Base-by-base conservation (phyloP, 352 stramenopile genomes). In the Phytophthora foliorum region DNA sequence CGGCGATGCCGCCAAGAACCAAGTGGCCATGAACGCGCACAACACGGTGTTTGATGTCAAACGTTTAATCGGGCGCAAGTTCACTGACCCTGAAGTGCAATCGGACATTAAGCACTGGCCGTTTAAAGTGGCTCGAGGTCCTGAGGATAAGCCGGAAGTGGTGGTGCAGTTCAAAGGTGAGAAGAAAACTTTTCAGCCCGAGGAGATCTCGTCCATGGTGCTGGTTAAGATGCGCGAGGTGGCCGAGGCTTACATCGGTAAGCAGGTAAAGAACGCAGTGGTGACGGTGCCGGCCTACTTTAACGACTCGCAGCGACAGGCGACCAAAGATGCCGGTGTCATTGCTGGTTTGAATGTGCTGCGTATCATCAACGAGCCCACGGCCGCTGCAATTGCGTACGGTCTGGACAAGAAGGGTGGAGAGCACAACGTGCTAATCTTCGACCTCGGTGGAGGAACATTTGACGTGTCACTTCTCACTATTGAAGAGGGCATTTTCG, bases 41-140 rank as follows among this genome's bases (percentile, higher is more conserved):
- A 98, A 98, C 63, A 99, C 97, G 5, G 84, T 99, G 36, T 99
- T 98, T 77, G 96, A 99, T 78, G 95, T 97, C 6, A 99, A 99
- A 76, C 89, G 96, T 39, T 74, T 99, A 29, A 99, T 99, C 75
- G 97, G 97, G 34, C 84, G 95, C 51, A 97, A 98, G 64, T 99
- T 92, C 72, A 78, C 70, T 9, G 97, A 99, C 75, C 16, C 68
- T 3, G 93, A 91, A 6, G 94, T 99, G 14, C 92, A 98, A 72
- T 75, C 75, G 36, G 86, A 94, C 44, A 77, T 78, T 19, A 91
- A 92, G 57, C 77, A 86, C 59, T 92, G 87, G 72, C 84, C 86
- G 21, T 95, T 92, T 63, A 78, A 77, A 49, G 75, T 97, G n/a
- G 31, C 79, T 6, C 55, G 84, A 19, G 86, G 83, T 19, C 62